Conservation (phyloP, 1,284 basidiomycete genomes). For the Malassezia obtusa region DNA sequence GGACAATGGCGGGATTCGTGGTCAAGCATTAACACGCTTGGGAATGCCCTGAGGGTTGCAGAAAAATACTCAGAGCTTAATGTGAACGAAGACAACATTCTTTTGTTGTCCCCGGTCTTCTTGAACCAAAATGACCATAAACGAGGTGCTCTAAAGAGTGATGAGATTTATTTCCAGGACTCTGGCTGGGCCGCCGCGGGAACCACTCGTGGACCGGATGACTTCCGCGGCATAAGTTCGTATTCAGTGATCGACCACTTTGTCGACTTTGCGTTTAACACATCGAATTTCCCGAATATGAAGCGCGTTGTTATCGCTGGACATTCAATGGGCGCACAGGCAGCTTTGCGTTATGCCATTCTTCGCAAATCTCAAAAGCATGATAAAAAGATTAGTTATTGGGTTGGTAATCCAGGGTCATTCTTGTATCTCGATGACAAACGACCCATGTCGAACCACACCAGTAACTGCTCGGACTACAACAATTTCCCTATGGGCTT, state of each 20-base stretch:
- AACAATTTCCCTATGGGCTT: slow-evolving; percentile 36
- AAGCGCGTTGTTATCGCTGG: slow-evolving; percentile 39
- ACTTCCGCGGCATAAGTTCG: slow-evolving; percentile 19
- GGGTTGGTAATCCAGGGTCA: slow-evolving; percentile 26
- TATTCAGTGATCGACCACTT: slow-evolving; percentile 36
- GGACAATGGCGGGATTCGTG: slow-evolving; percentile 41
- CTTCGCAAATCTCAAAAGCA: slow-evolving; percentile 29
- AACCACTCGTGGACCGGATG: slow-evolving; percentile 18
- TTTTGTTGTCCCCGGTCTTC: slow-evolving; percentile 33
- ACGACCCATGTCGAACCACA: background rate
- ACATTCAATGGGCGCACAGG: slow-evolving; percentile 42
- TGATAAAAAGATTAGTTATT: slow-evolving; percentile 19
- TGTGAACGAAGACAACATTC: slow-evolving; percentile 23
- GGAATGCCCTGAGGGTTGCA: slow-evolving; percentile 23
- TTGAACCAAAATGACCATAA: slow-evolving; percentile 28
- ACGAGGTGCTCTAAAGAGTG: slow-evolving; percentile 20
- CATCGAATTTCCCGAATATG: slow-evolving; percentile 29
- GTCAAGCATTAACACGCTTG: slow-evolving; percentile 34
- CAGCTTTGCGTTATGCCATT: slow-evolving; percentile 29
- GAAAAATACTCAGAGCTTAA: slow-evolving; percentile 9
- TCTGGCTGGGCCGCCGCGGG: slow-evolving; percentile 36
- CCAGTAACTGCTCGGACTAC: slow-evolving; percentile 19
- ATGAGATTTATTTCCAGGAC: slow-evolving; percentile 31
- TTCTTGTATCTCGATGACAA: slow-evolving; percentile 1
- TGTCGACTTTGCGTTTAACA: slow-evolving; percentile 29